These are phyloP conservation scores for Phytopythium boreale DNA, from an alignment of 352 stramenopile genomes.

Conservation along the genomic window DNA sequence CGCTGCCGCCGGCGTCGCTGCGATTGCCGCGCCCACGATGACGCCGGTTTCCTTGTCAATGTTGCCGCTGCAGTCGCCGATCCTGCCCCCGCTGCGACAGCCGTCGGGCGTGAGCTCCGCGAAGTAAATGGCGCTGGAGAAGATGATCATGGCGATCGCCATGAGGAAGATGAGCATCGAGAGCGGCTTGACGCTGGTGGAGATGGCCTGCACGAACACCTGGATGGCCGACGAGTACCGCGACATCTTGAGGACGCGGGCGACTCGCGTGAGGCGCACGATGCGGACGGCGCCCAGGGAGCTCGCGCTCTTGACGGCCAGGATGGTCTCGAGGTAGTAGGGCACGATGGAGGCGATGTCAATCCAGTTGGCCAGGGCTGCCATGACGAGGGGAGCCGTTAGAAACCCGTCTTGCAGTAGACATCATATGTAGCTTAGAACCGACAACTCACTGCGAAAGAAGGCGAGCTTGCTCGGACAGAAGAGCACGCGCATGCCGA, in stretches of 20 bases:
- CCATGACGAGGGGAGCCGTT: not conserved
- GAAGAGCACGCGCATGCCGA: conserved; percentile 41
- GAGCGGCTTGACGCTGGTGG: conserved; percentile 73
- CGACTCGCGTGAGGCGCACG: conserved; percentile 77
- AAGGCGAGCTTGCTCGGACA: conserved; percentile 50
- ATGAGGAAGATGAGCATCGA: conserved; percentile 88
- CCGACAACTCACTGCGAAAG: conserved; percentile 31
- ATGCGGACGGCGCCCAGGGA: conserved; percentile 79
- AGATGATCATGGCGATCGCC: conserved; percentile 80
- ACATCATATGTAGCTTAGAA: too few relatives aligned
- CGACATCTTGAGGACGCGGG: conserved; percentile 86
- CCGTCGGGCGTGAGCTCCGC: conserved; percentile 66
- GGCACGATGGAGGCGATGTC: conserved; percentile 83
- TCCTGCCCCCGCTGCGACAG: conserved; percentile 55
- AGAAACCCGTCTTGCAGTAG: not conserved
- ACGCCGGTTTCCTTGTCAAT: not conserved
- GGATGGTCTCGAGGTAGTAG: conserved; percentile 75
- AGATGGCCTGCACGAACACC: conserved; percentile 75
- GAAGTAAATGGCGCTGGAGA: conserved; percentile 85
- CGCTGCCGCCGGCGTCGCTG: conserved; percentile 13
- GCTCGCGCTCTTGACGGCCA: conserved; percentile 60
- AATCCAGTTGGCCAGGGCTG: conserved; percentile 78
- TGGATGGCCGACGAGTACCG: conserved; percentile 85
- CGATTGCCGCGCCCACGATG: conserved; percentile 10
- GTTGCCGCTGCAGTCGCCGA: conserved; percentile 33